Evolutionary conservation across 345 rosid species (phyloP), one percentile per base, ranked within the genome.

Genomic region (Diplotaxis tenuifolia): DNA sequence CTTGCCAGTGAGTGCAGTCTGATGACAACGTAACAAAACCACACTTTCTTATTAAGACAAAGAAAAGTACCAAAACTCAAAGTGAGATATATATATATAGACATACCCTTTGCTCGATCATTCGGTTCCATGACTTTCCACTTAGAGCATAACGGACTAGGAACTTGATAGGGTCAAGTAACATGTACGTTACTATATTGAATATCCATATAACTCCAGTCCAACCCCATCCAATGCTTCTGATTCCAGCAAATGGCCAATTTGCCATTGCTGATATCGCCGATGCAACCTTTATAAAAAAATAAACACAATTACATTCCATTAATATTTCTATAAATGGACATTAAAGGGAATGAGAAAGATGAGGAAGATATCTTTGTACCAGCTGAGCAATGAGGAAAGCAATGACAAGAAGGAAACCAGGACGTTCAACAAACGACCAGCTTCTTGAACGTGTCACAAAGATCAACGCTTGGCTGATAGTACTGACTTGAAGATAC

Each of bases 141-240:
- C 92, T 91, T 56, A 89, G 78, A 5, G 86, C 93, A 82, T 87
- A 93, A 61, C 86, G 81, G 38, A 91, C 94, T 6, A 75, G 79
- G 12, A 91, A 88, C 47, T 93, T 93, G 76, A 93, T 50, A 19
- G 97, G 98, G 84, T 93, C 98, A 63, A 91, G 92, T 45, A 88
- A 57, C 81, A 83, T 50, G 67, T 89, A 93, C 7, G 83, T 77
- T 36, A 86, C 58, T 10, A 86, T 81, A 80, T 88, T 91, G 81
- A 78, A 93, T 16, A 88, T 27, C 98, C 97, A 93, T 53, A 93
- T 83, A 63, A 86, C 88, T 10, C 88, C 91, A 1, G 83, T 67
- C 92, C 98, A 91, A 28, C 79, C 79, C 96, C 97, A 91, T 8
- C 97, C 98, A 27, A 89, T 86, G 36, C 82, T 80, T 19, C 62